Percentiles rank a stretch among this genome's conserved stretches.
These are phyloP conservation scores for Penicillium cosmopolitanum DNA, from an alignment of 495 filamentous ascomycete species.

Conservation along the genomic window DNA sequence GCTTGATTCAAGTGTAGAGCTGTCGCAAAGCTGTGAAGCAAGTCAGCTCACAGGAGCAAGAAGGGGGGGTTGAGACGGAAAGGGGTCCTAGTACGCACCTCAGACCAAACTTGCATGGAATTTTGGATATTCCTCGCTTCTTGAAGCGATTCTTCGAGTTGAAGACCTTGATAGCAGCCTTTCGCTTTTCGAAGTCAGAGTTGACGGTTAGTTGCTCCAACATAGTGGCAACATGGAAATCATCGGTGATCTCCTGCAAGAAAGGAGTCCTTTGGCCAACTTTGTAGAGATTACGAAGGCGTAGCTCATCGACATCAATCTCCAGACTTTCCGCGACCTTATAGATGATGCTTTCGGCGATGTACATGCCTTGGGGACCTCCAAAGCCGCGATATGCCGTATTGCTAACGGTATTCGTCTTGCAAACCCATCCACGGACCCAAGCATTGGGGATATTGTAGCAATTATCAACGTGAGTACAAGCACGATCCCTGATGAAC, in stretches of 20 bases:
- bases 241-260: constrained; percentile 1
- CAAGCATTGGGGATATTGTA: constrained; percentile 1
- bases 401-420: constrained; percentile 1
- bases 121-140: neutral
- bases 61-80: neutral
- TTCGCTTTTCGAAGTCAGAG: neutral
- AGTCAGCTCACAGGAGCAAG: neutral
- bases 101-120: constrained; percentile 1
- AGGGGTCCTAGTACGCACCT: neutral
- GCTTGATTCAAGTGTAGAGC: neutral
- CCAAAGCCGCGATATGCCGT: constrained; percentile 1
- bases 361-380: neutral
- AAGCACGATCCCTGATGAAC: neutral
- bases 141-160: constrained; percentile 1
- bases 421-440: neutral
- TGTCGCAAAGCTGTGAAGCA: neutral
- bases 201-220: neutral
- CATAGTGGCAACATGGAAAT: constrained; percentile 1
- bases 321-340: neutral
- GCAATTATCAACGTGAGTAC: neutral
- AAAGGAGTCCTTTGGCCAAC: neutral
- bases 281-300: constrained; percentile 1
- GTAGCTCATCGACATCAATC: constrained; percentile 1
- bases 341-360: neutral
- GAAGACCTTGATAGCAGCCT: neutral